Percentiles rank a stretch among this genome's conserved stretches.
Conservation (phyloP, 148 eudicot species). For the Chenopodium suecicum region DNA sequence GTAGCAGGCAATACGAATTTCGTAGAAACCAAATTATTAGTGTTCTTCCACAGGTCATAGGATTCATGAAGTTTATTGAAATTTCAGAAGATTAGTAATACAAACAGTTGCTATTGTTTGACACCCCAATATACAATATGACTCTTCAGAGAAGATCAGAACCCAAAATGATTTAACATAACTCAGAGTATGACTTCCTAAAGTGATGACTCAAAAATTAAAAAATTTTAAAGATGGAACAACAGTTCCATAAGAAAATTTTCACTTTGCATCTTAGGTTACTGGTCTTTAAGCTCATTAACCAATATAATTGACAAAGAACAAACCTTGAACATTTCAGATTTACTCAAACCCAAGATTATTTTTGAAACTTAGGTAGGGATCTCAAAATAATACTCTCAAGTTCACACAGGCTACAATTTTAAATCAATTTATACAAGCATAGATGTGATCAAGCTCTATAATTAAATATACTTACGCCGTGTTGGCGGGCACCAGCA, state of each 20-base stretch:
- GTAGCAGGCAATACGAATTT: neutral
- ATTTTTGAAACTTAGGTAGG: neutral
- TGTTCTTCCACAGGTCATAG: neutral
- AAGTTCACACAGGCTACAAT: neutral
- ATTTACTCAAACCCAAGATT: neutral
- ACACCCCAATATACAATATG: neutral
- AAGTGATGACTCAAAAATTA: neutral
- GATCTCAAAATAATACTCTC: neutral
- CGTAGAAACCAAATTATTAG: neutral
- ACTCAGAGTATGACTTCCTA: neutral
- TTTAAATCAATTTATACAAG: neutral
- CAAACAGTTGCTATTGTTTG: neutral
- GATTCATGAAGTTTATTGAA: neutral
- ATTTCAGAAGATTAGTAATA: neutral
- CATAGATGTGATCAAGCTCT: neutral
- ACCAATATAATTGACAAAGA: neutral
- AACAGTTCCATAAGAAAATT: neutral
- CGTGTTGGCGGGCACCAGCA: conserved; percentile 85
- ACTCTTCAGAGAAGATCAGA: neutral
- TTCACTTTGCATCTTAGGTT: neutral
- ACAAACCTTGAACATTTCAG: neutral
- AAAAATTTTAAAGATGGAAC: neutral
- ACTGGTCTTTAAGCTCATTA: neutral
- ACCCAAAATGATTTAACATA: neutral
- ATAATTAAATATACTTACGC: conserved; percentile 33